Evolutionary conservation across 371 early-diverging fungal genomes (phyloP), one percentile per base, ranked within the genome.

Genomic region (Funneliformis caledonium): DNA sequence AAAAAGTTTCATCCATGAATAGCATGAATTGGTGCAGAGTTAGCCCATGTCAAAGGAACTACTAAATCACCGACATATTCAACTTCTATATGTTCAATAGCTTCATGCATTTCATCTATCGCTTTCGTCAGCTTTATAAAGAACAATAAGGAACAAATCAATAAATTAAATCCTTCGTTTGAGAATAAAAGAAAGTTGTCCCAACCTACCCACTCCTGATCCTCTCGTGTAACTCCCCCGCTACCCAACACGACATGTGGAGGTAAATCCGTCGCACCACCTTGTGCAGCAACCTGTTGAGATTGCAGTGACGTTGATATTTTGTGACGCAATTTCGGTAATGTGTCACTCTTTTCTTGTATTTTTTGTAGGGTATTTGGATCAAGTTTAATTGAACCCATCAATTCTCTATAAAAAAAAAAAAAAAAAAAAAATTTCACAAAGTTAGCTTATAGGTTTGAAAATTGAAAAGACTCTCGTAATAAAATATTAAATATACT

Each of bases 51-150:
- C 48, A 89, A 82, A 47, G 86, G 85, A 65, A 89, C 87, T 52
- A 89, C 89, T 64, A 89, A 86, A 31, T 89, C 87, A 31, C 88
- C 88, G 10, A 85, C 86, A 45, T 85, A 85, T 64, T 84, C 81
- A 52, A 89, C 84, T 42, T 87, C 82, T 59, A 89, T 85, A 33
- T 83, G 83, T 10, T 85, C 82, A 26, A 89, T 79, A 5, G 87
- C 86, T 62, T 87, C 84, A 42, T 86, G 84, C 42, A 88, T 82
- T 67, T 87, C 85, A 60, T 85, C 84, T 85, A 87, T 87, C 3
- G 86, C 82, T 74, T 87, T 85, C 81, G 85, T 84, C 31, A 89
- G 68, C 83, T 82, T 42, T 14, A 19, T 14, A 68, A 42, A 19
- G 4, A 68, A 12, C 8, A 42, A 68, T 37, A 70, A 19, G 8